A percentile compares a stretch with the other conserved stretches of the same genome.
Evolutionary conservation across 2,329 filamentous ascomycete genomes (phyloP).

Genomic region (Tympanopsis confertula): DNA sequence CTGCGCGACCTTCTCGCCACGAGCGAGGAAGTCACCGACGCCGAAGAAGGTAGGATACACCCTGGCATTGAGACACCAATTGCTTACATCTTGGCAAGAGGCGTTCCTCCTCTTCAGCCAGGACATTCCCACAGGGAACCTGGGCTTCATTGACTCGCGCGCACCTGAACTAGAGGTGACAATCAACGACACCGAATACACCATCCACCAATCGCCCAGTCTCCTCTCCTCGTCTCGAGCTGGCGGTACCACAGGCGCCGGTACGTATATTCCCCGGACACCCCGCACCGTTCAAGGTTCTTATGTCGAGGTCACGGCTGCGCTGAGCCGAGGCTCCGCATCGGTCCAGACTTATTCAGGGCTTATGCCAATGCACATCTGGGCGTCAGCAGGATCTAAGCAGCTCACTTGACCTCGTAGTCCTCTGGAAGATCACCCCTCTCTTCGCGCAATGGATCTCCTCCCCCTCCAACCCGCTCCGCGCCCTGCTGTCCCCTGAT

Average conservation of each 20-base stretch:
- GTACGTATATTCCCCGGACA: not conserved
- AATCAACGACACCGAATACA: not conserved
- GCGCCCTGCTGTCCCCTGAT: not conserved
- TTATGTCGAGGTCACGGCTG: too few relatives aligned
- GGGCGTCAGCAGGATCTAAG: too few relatives aligned
- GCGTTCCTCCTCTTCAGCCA: not conserved
- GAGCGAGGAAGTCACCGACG: too few relatives aligned
- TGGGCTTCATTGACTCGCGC: constrained; percentile 1
- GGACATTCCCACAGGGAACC: not conserved
- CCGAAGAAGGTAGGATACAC: too few relatives aligned
- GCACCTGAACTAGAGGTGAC: not conserved
- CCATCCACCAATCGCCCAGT: not conserved
- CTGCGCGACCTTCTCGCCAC: too few relatives aligned
- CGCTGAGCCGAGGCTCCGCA: too few relatives aligned
- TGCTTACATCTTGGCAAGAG: not conserved
- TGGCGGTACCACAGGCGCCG: not conserved
- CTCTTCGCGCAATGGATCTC: not conserved
- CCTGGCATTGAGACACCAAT: too few relatives aligned
- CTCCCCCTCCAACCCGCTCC: not conserved
- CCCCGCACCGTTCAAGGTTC: not conserved
- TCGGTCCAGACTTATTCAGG: too few relatives aligned
- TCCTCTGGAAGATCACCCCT: not conserved
- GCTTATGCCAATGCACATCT: too few relatives aligned
- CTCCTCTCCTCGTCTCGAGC: not conserved
- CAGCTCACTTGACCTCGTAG: too few relatives aligned